phyloP scores from a whole-genome alignment of 1,139 yeast species.

The Hanseniaspora gamundiae region DNA sequence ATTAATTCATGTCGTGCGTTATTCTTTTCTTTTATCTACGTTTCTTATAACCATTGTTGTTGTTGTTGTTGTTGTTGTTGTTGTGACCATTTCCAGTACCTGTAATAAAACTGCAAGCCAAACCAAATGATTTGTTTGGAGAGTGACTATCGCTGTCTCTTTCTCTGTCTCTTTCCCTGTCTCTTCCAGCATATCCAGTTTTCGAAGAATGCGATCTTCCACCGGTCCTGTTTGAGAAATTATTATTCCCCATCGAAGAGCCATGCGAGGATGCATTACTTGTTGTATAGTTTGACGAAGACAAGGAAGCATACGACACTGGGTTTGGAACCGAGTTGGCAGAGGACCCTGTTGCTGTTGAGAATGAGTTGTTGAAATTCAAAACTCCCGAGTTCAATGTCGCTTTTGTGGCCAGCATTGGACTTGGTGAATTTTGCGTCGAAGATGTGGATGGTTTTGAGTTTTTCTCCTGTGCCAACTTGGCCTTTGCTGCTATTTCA shows the following conservation, averaged over 20 bases:
- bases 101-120: conserved; percentile 6
- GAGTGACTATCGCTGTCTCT: neutral
- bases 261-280: neutral
- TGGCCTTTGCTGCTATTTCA: neutral
- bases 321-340: neutral
- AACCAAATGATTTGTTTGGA: neutral
- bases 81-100: conserved; percentile 7
- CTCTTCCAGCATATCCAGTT: conserved; percentile 1
- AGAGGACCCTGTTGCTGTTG: no score
- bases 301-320: neutral
- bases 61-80: conserved; percentile 5
- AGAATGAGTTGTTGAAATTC: no score
- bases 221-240: neutral
- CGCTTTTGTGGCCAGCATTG: neutral
- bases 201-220: neutral
- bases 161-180: conserved; percentile 1
- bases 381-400: neutral
- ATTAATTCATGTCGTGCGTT: no score
- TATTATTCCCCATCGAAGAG: neutral
- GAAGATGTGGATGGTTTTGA: neutral
- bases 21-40: no score
- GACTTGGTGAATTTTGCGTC: conserved; percentile 24
- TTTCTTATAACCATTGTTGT: conserved; percentile 1
- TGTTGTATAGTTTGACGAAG: neutral
- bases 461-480: neutral